A percentile compares a stretch with the other conserved stretches of the same genome.
Conservation (phyloP, 495 filamentous ascomycete genomes). For the Aspergillus asperescens region DNA sequence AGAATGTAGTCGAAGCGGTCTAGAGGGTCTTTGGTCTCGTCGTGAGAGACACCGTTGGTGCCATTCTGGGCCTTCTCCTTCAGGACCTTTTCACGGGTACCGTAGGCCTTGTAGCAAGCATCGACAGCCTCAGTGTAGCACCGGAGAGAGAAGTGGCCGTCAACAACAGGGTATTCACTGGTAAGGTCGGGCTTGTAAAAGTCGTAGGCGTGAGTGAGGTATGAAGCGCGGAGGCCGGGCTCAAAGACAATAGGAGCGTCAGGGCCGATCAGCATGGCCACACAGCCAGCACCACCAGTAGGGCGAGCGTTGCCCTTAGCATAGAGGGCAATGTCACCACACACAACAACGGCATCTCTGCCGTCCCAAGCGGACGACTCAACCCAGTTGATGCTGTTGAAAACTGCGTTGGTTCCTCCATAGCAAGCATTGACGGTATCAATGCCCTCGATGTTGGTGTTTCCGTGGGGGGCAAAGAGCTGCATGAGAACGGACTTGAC, state of each 20-base stretch:
- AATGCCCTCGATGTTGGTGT: slow-evolving; percentile 92
- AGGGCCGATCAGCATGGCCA: slow-evolving; percentile 91
- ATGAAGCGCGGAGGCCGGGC: slow-evolving; percentile 83
- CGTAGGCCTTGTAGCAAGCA: slow-evolving; percentile 92
- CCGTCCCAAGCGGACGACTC: slow-evolving; percentile 99
- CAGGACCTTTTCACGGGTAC: slow-evolving; percentile 69
- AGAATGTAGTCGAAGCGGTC: slow-evolving; percentile 95
- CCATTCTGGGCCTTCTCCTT: slow-evolving; percentile 58
- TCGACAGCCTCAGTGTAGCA: slow-evolving; percentile 98
- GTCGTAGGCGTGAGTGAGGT: slow-evolving; percentile 94
- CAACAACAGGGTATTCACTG: slow-evolving; percentile 95
- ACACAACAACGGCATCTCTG: slow-evolving; percentile 85
- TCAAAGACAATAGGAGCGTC: slow-evolving; percentile 89
- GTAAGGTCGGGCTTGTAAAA: slow-evolving; percentile 99
- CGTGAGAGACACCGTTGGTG: slow-evolving; percentile 49
- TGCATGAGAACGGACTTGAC: slow-evolving; percentile 99
- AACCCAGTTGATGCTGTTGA: slow-evolving; percentile 96
- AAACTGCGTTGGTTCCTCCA: slow-evolving; percentile 93
- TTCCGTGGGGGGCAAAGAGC: slow-evolving; percentile 76
- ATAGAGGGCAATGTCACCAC: slow-evolving; percentile 97
- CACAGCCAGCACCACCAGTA: slow-evolving; percentile 90
- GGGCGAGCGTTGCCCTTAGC: slow-evolving; percentile 93
- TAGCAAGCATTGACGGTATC: slow-evolving; percentile 98
- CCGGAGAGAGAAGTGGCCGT: slow-evolving; percentile 88
- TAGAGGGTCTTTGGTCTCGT: slow-evolving; percentile 59